Evolutionary conservation across 768 basidiomycete genomes (phyloP).

Genomic region (Mycena latifolia): DNA sequence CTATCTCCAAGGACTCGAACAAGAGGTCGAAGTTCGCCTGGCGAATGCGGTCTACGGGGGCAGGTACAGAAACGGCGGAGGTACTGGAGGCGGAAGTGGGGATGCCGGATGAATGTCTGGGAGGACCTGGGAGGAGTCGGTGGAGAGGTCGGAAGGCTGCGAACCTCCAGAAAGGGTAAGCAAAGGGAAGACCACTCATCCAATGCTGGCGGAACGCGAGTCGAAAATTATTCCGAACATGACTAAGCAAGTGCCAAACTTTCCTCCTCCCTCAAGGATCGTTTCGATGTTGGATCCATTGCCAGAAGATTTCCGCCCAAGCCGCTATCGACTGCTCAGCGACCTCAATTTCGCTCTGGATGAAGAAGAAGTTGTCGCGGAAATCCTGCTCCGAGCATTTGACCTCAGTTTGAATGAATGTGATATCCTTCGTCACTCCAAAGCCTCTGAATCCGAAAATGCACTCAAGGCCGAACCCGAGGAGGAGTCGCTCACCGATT

Average conservation of each 20-base stretch:
- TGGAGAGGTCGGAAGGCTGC: slow-evolving; percentile 19
- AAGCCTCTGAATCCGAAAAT: slow-evolving; percentile 5
- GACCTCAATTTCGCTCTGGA: slow-evolving; percentile 23
- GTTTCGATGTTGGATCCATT: background rate
- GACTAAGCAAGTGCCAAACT: no score
- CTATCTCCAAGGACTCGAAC: slow-evolving; percentile 24
- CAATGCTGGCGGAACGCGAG: background rate
- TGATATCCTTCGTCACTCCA: background rate
- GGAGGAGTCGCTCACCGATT: slow-evolving; percentile 12
- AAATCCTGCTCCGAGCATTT: slow-evolving; percentile 32
- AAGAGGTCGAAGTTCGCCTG: slow-evolving; percentile 33
- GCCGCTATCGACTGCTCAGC: slow-evolving; percentile 18
- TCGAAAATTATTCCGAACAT: no score
- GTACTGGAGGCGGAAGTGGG: background rate
- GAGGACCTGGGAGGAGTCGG: slow-evolving; percentile 11
- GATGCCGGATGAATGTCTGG: slow-evolving; percentile 24
- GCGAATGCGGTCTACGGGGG: slow-evolving; percentile 31
- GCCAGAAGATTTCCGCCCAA: background rate
- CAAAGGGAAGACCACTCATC: slow-evolving; percentile 21
- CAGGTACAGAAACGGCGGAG: slow-evolving; percentile 13
- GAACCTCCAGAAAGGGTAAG: slow-evolving; percentile 19
- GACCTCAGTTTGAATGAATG: slow-evolving; percentile 29
- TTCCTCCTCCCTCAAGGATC: no score
- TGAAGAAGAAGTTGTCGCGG: slow-evolving; percentile 21
- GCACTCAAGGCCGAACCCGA: background rate